A percentile compares a stretch with the other conserved stretches of the same genome.
Conservation (phyloP, 2,329 filamentous ascomycete genomes). For the Neonectria punicea region DNA sequence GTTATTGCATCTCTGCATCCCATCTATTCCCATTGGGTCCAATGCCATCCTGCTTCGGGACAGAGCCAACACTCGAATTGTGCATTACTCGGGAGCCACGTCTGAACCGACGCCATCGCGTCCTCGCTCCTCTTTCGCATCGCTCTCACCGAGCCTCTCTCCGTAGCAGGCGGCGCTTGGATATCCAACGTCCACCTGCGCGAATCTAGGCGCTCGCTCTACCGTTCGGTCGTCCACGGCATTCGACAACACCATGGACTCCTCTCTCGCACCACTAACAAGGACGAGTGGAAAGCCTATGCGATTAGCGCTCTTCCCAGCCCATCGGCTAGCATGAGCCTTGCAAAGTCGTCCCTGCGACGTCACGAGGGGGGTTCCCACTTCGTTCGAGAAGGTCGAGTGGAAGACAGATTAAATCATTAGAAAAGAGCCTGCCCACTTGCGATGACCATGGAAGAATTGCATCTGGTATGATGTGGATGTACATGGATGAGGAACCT, state of each 20-base stretch:
- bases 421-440: conserved; percentile 9
- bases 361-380: conserved; percentile 19
- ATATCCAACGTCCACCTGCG: conserved; percentile 14
- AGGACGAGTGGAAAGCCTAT: not conserved
- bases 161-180: conserved; percentile 9
- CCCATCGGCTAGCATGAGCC: conserved; percentile 11
- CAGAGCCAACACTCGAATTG: not conserved
- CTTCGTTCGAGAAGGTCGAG: conserved; percentile 39
- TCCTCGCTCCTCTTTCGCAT: conserved; percentile 7
- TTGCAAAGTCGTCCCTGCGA: conserved; percentile 9
- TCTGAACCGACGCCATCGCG: conserved; percentile 6
- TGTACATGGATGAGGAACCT: conserved; percentile 17
- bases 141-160: conserved; percentile 8
- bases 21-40: conserved; percentile 1
- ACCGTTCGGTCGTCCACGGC: not conserved
- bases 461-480: conserved; percentile 28
- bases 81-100: conserved; percentile 1
- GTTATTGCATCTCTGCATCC: conserved; percentile 7
- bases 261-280: not conserved
- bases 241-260: not conserved
- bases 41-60: conserved; percentile 3
- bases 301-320: conserved; percentile 12
- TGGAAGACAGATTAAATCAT: conserved; percentile 25
- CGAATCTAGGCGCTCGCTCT: not conserved
- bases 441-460: conserved; percentile 1